Conservation (phyloP, 2,329 filamentous ascomycete species). For the Penicillium psychrosexuale region DNA sequence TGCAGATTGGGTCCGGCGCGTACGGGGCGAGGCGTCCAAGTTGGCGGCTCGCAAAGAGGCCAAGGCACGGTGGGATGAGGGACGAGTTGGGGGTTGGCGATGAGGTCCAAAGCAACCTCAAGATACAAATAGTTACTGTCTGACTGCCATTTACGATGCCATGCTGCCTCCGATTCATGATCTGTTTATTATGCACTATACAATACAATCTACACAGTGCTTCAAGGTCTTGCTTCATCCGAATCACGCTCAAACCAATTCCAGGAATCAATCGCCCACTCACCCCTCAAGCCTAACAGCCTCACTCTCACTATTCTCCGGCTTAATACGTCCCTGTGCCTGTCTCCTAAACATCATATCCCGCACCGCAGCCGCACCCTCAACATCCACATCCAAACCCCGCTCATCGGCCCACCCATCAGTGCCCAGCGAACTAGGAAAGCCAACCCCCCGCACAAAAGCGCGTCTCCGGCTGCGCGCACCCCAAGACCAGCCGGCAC, state of each 20-base stretch:
- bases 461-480: constrained; percentile 69
- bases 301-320: background rate
- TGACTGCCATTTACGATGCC: constrained; percentile 6
- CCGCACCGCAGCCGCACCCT: constrained; percentile 14
- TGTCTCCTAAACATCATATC: background rate
- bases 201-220: background rate
- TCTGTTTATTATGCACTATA: background rate
- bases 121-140: background rate
- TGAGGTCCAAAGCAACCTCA: constrained; percentile 35
- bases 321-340: background rate
- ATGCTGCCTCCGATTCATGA: constrained; percentile 8
- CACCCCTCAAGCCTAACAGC: constrained; percentile 4
- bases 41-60: constrained; percentile 80
- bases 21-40: constrained; percentile 74
- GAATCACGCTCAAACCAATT: background rate
- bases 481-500: constrained; percentile 87
- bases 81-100: constrained; percentile 90
- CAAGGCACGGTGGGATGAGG: constrained; percentile 93
- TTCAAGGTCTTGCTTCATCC: background rate
- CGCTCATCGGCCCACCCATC: constrained; percentile 28
- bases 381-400: constrained; percentile 13
- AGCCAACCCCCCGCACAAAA: constrained; percentile 49
- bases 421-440: constrained; percentile 30
- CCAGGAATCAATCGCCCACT: background rate
- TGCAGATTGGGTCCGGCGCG: constrained; percentile 76